phyloP scores from a whole-genome alignment of 1,139 yeast species.

The Sugiyamaella xylanicola region DNA sequence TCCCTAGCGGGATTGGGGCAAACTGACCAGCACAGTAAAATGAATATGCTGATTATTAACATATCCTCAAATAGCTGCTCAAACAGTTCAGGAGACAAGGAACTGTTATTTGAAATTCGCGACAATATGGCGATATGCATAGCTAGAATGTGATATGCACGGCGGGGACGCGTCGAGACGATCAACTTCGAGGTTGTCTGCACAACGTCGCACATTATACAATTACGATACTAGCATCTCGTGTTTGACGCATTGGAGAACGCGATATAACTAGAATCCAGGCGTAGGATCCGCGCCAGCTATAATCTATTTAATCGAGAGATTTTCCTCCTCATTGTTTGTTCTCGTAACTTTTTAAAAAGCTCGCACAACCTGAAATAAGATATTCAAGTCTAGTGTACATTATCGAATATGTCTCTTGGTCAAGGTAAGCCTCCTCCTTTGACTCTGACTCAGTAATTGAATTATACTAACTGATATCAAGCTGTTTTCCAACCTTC shows the following conservation, averaged over 20 bases:
- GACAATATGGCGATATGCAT: neutral
- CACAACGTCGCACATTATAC: constrained; percentile 9
- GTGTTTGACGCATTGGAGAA: constrained; percentile 12
- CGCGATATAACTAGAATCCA: constrained; percentile 3
- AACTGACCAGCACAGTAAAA: too few species aligned
- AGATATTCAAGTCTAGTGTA: too few species aligned
- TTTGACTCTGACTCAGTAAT: too few species aligned
- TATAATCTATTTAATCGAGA: constrained; percentile 4
- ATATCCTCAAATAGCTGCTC: too few species aligned
- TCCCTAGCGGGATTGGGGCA: too few species aligned
- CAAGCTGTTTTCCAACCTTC: too few species aligned
- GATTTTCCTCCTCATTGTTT: neutral
- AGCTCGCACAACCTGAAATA: too few species aligned
- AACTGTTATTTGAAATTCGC: neutral
- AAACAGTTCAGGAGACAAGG: too few species aligned
- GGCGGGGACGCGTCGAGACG: constrained; percentile 16
- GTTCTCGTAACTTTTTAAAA: too few species aligned
- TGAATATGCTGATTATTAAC: too few species aligned
- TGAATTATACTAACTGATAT: too few species aligned
- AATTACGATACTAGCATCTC: neutral
- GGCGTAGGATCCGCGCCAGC: constrained; percentile 6
- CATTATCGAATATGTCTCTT: neutral
- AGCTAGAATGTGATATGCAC: constrained; percentile 6
- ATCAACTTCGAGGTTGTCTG: constrained; percentile 14
- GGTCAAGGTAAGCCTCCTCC: neutral